phyloP scores from a whole-genome alignment of 1,284 basidiomycete genomes.

The Fomes fomentarius region DNA sequence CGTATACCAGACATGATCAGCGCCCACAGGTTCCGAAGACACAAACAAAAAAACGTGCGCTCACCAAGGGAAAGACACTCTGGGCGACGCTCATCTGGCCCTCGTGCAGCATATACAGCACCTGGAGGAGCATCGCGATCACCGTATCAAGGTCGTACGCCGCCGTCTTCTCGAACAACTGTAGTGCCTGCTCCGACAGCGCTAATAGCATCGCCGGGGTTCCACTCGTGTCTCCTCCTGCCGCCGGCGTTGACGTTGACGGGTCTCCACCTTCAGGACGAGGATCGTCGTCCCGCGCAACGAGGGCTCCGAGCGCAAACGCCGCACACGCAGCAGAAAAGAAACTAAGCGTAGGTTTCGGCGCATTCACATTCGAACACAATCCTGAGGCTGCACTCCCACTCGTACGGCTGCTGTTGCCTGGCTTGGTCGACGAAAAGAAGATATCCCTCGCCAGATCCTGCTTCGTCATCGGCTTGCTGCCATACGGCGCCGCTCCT shows the following conservation, averaged over 20 bases:
- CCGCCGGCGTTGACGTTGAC: constrained; percentile 4
- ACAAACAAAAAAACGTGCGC: constrained; percentile 14
- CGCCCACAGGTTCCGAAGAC: constrained; percentile 3
- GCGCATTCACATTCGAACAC: too few relatives aligned
- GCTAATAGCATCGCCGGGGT: constrained; percentile 44
- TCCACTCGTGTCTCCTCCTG: constrained; percentile 17
- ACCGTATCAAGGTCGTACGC: constrained; percentile 56
- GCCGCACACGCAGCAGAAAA: constrained; percentile 58
- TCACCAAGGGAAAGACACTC: constrained; percentile 46
- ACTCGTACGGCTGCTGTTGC: constrained; percentile 10
- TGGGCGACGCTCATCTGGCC: constrained; percentile 47
- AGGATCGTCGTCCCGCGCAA: constrained; percentile 30
- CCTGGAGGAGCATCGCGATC: constrained; percentile 53
- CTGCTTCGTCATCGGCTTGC: constrained; percentile 23
- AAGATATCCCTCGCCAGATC: constrained; percentile 42
- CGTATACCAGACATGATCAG: constrained; percentile 3
- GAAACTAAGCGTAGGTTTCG: constrained; percentile 55
- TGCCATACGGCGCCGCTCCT: too few relatives aligned
- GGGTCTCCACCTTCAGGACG: background rate
- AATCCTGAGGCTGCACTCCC: constrained; percentile 8
- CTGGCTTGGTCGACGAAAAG: constrained; percentile 24
- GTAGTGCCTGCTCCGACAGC: constrained; percentile 49
- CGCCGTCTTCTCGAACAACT: constrained; percentile 43
- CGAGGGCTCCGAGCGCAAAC: constrained; percentile 58
- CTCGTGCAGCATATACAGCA: constrained; percentile 55